These are phyloP conservation scores for Taphrina wiesneri DNA, from an alignment of 1,139 yeast species.

Conservation along the genomic window DNA sequence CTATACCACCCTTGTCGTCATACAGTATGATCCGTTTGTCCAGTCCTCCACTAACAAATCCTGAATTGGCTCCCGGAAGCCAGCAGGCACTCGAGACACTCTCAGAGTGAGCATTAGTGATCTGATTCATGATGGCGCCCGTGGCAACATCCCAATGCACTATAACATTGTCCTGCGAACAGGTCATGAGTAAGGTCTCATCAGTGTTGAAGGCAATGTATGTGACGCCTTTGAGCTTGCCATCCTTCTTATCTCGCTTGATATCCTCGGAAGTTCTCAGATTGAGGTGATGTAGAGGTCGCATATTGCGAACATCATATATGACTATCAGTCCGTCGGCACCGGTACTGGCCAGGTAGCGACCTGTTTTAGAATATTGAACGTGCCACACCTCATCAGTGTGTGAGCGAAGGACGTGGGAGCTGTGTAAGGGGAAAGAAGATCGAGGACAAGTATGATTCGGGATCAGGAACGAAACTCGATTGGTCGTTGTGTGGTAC, in stretches of 20 bases:
- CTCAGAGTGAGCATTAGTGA: conserved; percentile 43
- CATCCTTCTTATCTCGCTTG: conserved; percentile 45
- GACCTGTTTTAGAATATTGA: conserved; percentile 76
- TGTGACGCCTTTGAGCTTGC: conserved; percentile 63
- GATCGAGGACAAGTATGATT: conserved; percentile 45
- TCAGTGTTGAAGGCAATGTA: conserved; percentile 74
- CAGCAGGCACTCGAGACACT: conserved; percentile 71
- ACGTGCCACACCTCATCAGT: conserved; percentile 82
- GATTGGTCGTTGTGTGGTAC: conserved; percentile 42
- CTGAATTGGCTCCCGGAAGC: conserved; percentile 55
- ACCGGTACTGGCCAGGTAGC: conserved; percentile 72
- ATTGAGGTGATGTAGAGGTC: conserved; percentile 47
- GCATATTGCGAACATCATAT: conserved; percentile 59
- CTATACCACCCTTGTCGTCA: conserved; percentile 52
- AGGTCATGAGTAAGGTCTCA: conserved; percentile 64
- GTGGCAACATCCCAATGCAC: conserved; percentile 63
- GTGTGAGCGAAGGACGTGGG: conserved; percentile 55
- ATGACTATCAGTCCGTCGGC: conserved; percentile 65
- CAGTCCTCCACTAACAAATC: conserved; percentile 73
- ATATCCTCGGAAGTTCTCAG: conserved; percentile 43
- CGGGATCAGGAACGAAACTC: conserved; percentile 43
- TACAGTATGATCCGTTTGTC: conserved; percentile 70
- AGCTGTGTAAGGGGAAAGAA: conserved; percentile 54
- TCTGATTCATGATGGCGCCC: conserved; percentile 43
- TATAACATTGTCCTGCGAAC: conserved; percentile 63